Conservation (phyloP, 768 basidiomycete genomes). For the Basidioascus undulatus region DNA sequence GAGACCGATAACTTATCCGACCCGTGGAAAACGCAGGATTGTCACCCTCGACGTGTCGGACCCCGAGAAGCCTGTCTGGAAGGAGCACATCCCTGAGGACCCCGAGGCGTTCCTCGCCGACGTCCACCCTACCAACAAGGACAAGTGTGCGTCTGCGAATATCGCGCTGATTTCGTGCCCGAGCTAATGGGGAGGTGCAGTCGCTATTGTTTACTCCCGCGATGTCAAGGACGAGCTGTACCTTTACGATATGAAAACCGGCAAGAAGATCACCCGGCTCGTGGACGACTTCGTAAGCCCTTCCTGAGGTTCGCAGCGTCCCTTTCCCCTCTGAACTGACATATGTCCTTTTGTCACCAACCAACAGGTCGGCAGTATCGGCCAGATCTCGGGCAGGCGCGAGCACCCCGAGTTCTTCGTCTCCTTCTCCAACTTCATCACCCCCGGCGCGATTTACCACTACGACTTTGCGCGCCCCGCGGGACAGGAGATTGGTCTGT, state of each 20-base stretch:
- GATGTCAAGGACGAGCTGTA: constrained; percentile 66
- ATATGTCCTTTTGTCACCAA: too few relatives aligned
- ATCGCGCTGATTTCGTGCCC: too few relatives aligned
- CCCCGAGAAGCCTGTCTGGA: constrained; percentile 23
- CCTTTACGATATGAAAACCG: constrained; percentile 31
- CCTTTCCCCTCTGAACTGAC: too few relatives aligned
- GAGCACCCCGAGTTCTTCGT: constrained; percentile 39
- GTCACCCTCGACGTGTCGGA: too few relatives aligned
- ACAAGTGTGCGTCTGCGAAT: too few relatives aligned
- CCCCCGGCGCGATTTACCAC: constrained; percentile 37
- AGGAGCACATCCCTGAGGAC: constrained; percentile 45
- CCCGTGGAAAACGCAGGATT: too few relatives aligned
- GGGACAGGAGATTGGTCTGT: constrained; percentile 28
- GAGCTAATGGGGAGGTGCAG: too few relatives aligned
- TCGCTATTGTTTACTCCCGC: constrained; percentile 41
- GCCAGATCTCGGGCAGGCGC: constrained; percentile 26
- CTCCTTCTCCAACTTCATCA: constrained; percentile 39
- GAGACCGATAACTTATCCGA: too few relatives aligned
- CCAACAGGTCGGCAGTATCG: constrained; percentile 43
- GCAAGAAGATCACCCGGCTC: constrained; percentile 30
- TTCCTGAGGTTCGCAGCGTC: too few relatives aligned
- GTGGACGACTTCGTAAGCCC: constrained; percentile 39
- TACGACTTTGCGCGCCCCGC: constrained; percentile 28
- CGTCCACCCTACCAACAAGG: constrained; percentile 26
- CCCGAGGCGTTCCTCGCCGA: constrained; percentile 35